Percentiles rank a stretch among this genome's conserved stretches.
Evolutionary conservation across 2,329 filamentous ascomycete genomes (phyloP).

Genomic region (Hysterium pulicare): DNA sequence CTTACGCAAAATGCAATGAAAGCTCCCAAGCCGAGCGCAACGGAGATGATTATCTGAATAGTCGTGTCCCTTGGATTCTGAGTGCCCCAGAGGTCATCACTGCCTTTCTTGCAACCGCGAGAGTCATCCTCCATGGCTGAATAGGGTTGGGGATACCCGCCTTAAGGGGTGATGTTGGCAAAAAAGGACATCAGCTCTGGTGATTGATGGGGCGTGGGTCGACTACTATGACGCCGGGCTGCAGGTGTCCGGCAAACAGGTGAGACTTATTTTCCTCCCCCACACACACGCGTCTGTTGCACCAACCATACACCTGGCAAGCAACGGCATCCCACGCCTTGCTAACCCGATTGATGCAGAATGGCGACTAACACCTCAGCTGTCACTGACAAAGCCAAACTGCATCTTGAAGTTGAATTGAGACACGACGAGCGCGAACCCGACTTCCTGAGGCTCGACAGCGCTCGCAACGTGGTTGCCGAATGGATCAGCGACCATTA

Average conservation of each 20-base stretch:
- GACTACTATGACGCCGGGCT: conserved; percentile 2
- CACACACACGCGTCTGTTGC: no score
- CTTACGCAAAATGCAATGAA: conserved; percentile 75
- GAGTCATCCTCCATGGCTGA: conserved; percentile 8
- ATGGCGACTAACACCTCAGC: background rate
- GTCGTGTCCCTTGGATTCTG: conserved; percentile 44
- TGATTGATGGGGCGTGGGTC: background rate
- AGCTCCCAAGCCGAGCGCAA: conserved; percentile 65
- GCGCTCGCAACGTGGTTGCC: background rate
- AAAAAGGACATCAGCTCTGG: background rate
- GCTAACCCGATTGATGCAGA: background rate
- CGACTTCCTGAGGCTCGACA: background rate
- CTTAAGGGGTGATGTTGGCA: background rate
- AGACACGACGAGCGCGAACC: background rate
- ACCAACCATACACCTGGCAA: no score
- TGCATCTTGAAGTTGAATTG: background rate
- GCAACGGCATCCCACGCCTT: background rate
- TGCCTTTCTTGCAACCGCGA: conserved; percentile 13
- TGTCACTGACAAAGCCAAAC: background rate
- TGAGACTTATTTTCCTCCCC: no score
- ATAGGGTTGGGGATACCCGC: background rate
- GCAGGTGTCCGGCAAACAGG: background rate
- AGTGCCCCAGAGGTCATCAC: conserved; percentile 30
- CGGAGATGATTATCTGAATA: conserved; percentile 68
- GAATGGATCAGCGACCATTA: conserved; percentile 27